Percentiles rank a stretch among this genome's conserved stretches.
Evolutionary conservation across 345 rosid genomes (phyloP).

Genomic region (Draba incana): DNA sequence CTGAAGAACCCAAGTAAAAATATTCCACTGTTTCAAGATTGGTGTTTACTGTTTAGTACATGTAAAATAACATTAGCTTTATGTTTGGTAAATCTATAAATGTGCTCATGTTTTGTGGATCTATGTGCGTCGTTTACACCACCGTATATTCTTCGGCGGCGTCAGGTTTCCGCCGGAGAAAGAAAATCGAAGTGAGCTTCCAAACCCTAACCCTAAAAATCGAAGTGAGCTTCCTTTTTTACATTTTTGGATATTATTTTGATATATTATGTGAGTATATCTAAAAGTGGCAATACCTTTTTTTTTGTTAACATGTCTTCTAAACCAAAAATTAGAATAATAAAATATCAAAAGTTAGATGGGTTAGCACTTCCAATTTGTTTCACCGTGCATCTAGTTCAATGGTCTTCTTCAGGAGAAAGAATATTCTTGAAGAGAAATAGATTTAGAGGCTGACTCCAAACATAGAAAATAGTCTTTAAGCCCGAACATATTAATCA

Average conservation of each 20-base stretch:
- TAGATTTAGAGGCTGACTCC: too few relatives aligned
- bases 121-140: too few relatives aligned
- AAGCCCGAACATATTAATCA: too few relatives aligned
- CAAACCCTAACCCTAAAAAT: neutral
- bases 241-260: neutral
- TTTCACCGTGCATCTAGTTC: too few relatives aligned
- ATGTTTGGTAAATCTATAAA: constrained; percentile 11
- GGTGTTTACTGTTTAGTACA: constrained; percentile 15
- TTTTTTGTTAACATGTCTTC: neutral
- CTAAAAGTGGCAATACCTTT: neutral
- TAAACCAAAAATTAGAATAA: neutral
- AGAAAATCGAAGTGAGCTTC: neutral
- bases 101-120: neutral
- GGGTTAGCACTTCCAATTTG: too few relatives aligned
- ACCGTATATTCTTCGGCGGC: too few relatives aligned
- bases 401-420: too few relatives aligned
- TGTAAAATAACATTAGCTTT: constrained; percentile 12
- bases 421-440: too few relatives aligned
- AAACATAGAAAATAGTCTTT: too few relatives aligned
- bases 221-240: neutral
- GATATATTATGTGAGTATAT: neutral
- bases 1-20: constrained; percentile 28
- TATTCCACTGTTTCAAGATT: constrained; percentile 8
- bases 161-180: constrained; percentile 5
- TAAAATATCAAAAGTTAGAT: too few relatives aligned